Conservation (phyloP, 1,139 yeast species). For the Pichia sp. region DNA sequence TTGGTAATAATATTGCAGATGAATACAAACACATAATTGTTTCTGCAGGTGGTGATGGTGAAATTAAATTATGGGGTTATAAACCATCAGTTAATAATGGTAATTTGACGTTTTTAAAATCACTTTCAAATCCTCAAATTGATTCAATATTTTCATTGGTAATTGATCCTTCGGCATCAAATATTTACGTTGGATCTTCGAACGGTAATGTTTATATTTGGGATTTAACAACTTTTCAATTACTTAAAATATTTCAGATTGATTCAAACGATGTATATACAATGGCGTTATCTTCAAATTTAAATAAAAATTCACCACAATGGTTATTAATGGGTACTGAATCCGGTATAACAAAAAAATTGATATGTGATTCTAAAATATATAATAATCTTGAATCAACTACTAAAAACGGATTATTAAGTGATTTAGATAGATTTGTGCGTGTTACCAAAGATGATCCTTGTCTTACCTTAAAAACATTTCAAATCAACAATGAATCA, state of each 20-base stretch:
- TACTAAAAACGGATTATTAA: slow-evolving; percentile 19
- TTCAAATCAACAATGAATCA: slow-evolving; percentile 21
- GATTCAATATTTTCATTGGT: slow-evolving; percentile 68
- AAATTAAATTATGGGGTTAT: slow-evolving; percentile 67
- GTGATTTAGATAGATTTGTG: background rate
- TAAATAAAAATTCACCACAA: slow-evolving; percentile 31
- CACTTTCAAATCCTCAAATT: slow-evolving; percentile 48
- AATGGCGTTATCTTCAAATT: slow-evolving; percentile 38
- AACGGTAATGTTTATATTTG: slow-evolving; percentile 71
- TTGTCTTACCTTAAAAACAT: slow-evolving; percentile 26
- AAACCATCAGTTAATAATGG: slow-evolving; percentile 9
- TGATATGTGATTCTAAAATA: slow-evolving; percentile 35
- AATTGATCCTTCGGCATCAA: slow-evolving; percentile 32
- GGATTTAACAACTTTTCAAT: slow-evolving; percentile 77
- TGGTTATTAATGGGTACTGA: slow-evolving; percentile 49
- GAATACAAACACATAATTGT: slow-evolving; percentile 39
- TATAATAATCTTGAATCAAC: slow-evolving; percentile 31
- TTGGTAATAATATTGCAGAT: slow-evolving; percentile 25
- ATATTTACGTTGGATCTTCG: slow-evolving; percentile 71
- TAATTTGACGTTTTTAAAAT: slow-evolving; percentile 28
- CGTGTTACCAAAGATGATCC: slow-evolving; percentile 16
- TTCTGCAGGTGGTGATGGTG: slow-evolving; percentile 90
- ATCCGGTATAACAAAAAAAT: slow-evolving; percentile 50
- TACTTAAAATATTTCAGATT: slow-evolving; percentile 52
- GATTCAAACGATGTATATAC: slow-evolving; percentile 44